Evolutionary conservation across 2,329 filamentous ascomycete species (phyloP).

Genomic region (Parascedosporium putredinis): DNA sequence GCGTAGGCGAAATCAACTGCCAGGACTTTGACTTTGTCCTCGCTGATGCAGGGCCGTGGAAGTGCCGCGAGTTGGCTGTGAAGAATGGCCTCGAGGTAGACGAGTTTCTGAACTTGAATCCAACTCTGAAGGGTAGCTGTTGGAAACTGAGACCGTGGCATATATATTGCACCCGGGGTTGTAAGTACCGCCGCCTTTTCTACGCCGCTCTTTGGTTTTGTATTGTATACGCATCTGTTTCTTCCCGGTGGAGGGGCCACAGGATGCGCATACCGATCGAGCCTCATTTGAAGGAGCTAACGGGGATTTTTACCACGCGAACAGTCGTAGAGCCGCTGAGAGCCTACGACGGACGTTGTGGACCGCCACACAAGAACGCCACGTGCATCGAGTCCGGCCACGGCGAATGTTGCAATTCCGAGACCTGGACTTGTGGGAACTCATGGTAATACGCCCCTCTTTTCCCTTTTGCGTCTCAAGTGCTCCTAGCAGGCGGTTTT

Average conservation of each 20-base stretch:
- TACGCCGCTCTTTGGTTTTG: too few relatives aligned
- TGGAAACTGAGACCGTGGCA: background rate
- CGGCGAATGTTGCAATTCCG: constrained; percentile 20
- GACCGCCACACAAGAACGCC: constrained; percentile 20
- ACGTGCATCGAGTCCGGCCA: constrained; percentile 19
- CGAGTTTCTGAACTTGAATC: background rate
- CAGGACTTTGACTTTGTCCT: background rate
- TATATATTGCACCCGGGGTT: background rate
- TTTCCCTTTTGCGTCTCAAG: too few relatives aligned
- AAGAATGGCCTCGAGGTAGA: background rate
- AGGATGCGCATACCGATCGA: background rate
- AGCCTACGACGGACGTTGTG: constrained; percentile 19
- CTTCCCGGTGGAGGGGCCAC: background rate
- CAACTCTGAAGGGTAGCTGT: background rate
- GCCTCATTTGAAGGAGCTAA: too few relatives aligned
- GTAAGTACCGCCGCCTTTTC: background rate
- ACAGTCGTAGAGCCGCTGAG: constrained; percentile 17
- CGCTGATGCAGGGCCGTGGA: background rate
- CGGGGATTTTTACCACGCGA: too few relatives aligned
- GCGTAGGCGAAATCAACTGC: background rate
- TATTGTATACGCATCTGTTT: too few relatives aligned
- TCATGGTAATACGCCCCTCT: too few relatives aligned
- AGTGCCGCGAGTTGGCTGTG: background rate
- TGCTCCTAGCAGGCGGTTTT: too few relatives aligned
- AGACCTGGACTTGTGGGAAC: constrained; percentile 21